Evolutionary conservation across 768 basidiomycete species (phyloP).

Genomic region (Nevesoporus exiguus): DNA sequence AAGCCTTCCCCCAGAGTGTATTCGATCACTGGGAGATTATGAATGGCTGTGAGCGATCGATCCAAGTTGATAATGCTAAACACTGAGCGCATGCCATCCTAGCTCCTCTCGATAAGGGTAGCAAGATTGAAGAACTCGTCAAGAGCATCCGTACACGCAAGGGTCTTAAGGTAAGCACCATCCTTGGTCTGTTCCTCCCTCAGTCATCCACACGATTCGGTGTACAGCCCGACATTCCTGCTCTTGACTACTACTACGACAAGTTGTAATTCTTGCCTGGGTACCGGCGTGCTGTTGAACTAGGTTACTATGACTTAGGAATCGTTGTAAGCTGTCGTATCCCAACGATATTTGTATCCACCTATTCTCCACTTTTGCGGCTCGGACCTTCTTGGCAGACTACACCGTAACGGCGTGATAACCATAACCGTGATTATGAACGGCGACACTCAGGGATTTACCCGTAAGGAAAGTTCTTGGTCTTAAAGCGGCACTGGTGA

Average conservation of each 20-base stretch:
- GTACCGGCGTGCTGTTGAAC: constrained; percentile 6
- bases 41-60: constrained; percentile 62
- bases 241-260: constrained; percentile 91
- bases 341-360: constrained; percentile 12
- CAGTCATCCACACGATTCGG: constrained; percentile 10
- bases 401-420: neutral
- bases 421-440: neutral
- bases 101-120: constrained; percentile 84
- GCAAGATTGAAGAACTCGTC: constrained; percentile 86
- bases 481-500: neutral
- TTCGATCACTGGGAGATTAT: constrained; percentile 92
- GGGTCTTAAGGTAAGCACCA: constrained; percentile 76
- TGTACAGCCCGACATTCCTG: constrained; percentile 76
- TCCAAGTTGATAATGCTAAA: neutral
- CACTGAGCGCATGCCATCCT: constrained; percentile 5
- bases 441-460: too few relatives aligned
- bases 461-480: too few relatives aligned
- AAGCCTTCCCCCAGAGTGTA: constrained; percentile 97
- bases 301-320: constrained; percentile 4
- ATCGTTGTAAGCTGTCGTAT: constrained; percentile 20
- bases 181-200: neutral
- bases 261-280: constrained; percentile 55
- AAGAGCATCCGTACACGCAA: constrained; percentile 83
- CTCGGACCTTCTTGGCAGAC: neutral
- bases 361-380: neutral